Evolutionary conservation across 352 stramenopile species (phyloP).

Genomic region (Globisporangium spinosum): DNA sequence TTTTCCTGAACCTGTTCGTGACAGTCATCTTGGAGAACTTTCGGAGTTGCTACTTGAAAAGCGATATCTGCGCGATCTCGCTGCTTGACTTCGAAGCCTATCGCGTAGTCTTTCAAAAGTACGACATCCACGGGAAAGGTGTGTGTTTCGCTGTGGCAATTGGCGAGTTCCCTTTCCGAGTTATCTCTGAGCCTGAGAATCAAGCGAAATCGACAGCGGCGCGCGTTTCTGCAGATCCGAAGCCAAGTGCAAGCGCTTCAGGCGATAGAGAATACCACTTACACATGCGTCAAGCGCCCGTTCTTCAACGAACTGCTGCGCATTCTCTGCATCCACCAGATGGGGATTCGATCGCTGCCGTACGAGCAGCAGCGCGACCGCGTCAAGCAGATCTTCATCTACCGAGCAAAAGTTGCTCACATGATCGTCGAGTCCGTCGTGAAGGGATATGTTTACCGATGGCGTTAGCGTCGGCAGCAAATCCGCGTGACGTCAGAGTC

Average conservation of each 20-base stretch:
- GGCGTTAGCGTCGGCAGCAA: slow-evolving; percentile 16
- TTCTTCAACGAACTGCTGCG: slow-evolving; percentile 80
- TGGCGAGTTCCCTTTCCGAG: slow-evolving; percentile 51
- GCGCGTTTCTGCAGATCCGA: slow-evolving; percentile 66
- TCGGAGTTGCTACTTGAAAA: slow-evolving; percentile 72
- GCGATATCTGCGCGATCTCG: slow-evolving; percentile 68
- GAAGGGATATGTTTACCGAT: slow-evolving; percentile 57
- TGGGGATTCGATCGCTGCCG: slow-evolving; percentile 72
- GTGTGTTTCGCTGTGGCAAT: slow-evolving; percentile 65
- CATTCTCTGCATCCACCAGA: slow-evolving; percentile 72
- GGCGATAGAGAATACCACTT: slow-evolving; percentile 16
- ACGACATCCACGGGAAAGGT: slow-evolving; percentile 50
- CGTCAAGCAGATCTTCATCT: slow-evolving; percentile 86
- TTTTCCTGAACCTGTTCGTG: slow-evolving; percentile 84
- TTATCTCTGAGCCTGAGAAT: slow-evolving; percentile 52
- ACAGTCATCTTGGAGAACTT: slow-evolving; percentile 84
- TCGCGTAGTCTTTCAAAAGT: slow-evolving; percentile 62
- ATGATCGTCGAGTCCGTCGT: slow-evolving; percentile 74
- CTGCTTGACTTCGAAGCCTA: slow-evolving; percentile 76
- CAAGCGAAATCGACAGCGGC: slow-evolving; percentile 35
- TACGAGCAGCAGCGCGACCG: slow-evolving; percentile 80
- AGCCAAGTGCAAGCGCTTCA: slow-evolving; percentile 60
- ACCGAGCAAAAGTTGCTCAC: slow-evolving; percentile 63
- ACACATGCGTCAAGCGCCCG: slow-evolving; percentile 37
- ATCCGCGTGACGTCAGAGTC: not conserved